phyloP scores from a whole-genome alignment of 73 alveolate species.

The Diophrys appendiculata region DNA sequence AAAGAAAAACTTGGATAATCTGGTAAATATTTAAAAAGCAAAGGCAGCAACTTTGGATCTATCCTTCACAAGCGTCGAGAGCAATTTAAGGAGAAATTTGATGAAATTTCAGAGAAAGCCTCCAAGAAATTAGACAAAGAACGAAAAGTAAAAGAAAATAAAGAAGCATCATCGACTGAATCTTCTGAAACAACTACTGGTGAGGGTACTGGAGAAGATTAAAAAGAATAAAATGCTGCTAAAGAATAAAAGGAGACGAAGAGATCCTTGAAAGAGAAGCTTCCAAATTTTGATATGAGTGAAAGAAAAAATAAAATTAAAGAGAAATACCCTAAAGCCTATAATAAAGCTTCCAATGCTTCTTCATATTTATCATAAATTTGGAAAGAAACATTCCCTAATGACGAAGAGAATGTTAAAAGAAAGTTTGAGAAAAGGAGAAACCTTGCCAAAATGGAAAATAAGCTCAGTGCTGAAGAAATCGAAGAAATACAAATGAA shows the following conservation, averaged over 20 bases:
- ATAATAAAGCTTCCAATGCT: conserved; percentile 10
- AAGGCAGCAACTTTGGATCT: conserved; percentile 13
- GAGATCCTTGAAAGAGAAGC: conserved; percentile 18
- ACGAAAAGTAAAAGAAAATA: not conserved
- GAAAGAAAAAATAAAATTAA: conserved; percentile 11
- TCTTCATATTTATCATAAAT: conserved; percentile 22
- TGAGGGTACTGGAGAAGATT: conserved; percentile 2
- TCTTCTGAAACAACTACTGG: not conserved
- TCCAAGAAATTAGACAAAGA: not conserved
- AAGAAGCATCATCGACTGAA: not conserved
- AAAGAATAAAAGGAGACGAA: conserved; percentile 10
- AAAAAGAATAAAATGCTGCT: conserved; percentile 1
- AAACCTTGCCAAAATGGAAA: conserved; percentile 26
- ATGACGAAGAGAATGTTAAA: conserved; percentile 22
- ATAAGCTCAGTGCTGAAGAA: conserved; percentile 28
- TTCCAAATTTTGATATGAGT: too few relatives aligned
- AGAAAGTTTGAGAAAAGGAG: conserved; percentile 23
- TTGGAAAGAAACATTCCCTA: conserved; percentile 71
- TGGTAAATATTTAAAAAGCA: conserved; percentile 11
- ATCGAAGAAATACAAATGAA: conserved; percentile 22
- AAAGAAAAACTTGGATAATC: conserved; percentile 17
- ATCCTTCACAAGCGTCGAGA: conserved; percentile 2
- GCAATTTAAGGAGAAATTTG: conserved; percentile 1
- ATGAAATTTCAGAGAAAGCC: conserved; percentile 15
- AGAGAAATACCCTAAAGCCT: conserved; percentile 34